A percentile compares a stretch with the other conserved stretches of the same genome.
phyloP scores from a whole-genome alignment of 352 stramenopile species.

The Phytophthora crassamura region DNA sequence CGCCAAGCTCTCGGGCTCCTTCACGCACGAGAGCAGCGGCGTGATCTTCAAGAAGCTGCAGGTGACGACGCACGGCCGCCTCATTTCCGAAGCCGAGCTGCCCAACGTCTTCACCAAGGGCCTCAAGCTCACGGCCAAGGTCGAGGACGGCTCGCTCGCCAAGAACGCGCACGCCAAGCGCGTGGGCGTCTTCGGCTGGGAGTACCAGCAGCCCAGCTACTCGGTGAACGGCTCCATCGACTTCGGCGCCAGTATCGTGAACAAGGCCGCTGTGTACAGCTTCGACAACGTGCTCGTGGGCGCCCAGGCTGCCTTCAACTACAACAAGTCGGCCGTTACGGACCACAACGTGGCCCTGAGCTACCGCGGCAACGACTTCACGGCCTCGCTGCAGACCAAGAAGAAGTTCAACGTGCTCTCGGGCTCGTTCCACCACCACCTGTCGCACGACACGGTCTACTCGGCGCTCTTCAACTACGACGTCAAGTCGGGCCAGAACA shows the following conservation, averaged over 20 bases:
- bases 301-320: constrained; percentile 74
- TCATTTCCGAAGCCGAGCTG: constrained; percentile 81
- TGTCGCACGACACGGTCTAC: constrained; percentile 87
- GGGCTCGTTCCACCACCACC: constrained; percentile 84
- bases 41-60: constrained; percentile 90
- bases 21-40: constrained; percentile 65
- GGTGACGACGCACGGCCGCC: constrained; percentile 80
- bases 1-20: constrained; percentile 79
- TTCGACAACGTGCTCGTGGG: constrained; percentile 84
- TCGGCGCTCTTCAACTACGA: constrained; percentile 90
- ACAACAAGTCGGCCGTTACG: constrained; percentile 83
- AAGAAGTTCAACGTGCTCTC: constrained; percentile 88
- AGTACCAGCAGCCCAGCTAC: constrained; percentile 76
- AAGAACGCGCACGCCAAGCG: constrained; percentile 84
- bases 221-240: constrained; percentile 69
- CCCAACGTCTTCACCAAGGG: constrained; percentile 82
- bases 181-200: constrained; percentile 75
- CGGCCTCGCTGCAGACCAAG: constrained; percentile 82
- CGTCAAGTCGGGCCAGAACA: constrained; percentile 86
- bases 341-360: constrained; percentile 87
- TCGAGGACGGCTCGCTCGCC: constrained; percentile 80
- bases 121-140: constrained; percentile 86
- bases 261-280: constrained; percentile 74
- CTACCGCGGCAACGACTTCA: constrained; percentile 82
- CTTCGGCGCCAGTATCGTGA: constrained; percentile 60